Evolutionary conservation across 495 filamentous ascomycete species (phyloP).

Genomic region (Penicillium silybi): DNA sequence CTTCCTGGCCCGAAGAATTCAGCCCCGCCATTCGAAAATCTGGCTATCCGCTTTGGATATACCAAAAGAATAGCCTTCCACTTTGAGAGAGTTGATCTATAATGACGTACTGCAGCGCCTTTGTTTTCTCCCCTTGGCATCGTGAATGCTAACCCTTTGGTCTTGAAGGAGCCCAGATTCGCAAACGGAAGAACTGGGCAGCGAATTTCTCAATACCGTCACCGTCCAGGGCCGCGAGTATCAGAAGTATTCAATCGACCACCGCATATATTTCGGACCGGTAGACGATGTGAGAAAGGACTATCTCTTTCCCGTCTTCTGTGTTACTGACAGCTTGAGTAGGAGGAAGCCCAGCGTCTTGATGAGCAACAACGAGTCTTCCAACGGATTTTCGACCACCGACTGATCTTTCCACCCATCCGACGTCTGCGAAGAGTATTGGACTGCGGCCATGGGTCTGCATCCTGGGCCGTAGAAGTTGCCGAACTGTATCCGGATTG

Average conservation of each 20-base stretch:
- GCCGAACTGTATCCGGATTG: conserved; percentile 67
- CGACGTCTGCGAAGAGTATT: conserved; percentile 59
- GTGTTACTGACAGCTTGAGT: conserved; percentile 12
- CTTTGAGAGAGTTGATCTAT: conserved; percentile 9
- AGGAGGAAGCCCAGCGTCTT: conserved; percentile 82
- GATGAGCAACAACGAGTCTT: conserved; percentile 68
- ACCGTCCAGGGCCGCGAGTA: conserved; percentile 65
- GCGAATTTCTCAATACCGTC: conserved; percentile 57
- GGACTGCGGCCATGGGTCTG: conserved; percentile 74
- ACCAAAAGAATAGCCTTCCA: background rate
- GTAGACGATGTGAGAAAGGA: conserved; percentile 73
- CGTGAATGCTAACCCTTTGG: background rate
- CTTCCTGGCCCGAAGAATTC: conserved; percentile 12
- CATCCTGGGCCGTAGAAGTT: conserved; percentile 56
- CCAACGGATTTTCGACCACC: conserved; percentile 66
- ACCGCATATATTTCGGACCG: conserved; percentile 72
- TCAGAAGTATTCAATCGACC: conserved; percentile 70
- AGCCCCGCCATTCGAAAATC: conserved; percentile 18
- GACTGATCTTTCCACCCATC: conserved; percentile 78
- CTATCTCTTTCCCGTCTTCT: background rate
- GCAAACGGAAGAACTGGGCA: conserved; percentile 54
- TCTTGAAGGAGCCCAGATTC: conserved; percentile 44
- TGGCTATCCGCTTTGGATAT: conserved; percentile 14
- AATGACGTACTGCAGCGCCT: conserved; percentile 34
- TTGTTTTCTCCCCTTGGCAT: background rate